These are phyloP conservation scores for Plantago elongata DNA, from an alignment of 257 asterid genomes.

Conservation along the genomic window DNA sequence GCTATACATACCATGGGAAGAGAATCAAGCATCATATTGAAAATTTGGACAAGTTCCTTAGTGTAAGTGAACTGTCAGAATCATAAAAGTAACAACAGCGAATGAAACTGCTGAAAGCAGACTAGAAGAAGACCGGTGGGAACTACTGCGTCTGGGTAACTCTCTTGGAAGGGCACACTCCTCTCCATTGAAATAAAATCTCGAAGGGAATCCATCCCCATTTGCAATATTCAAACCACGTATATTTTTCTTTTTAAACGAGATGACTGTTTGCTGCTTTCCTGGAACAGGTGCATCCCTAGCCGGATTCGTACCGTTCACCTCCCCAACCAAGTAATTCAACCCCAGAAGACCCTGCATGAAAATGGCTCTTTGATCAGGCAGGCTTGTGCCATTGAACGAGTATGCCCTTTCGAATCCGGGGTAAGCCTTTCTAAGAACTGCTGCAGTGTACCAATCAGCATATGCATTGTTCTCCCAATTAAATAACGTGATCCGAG, in stretches of 20 bases:
- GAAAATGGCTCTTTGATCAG: slow-evolving; percentile 40
- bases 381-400: slow-evolving; percentile 59
- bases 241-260: slow-evolving; percentile 56
- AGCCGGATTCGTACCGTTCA: slow-evolving; percentile 64
- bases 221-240: slow-evolving; percentile 26
- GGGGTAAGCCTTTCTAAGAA: slow-evolving; percentile 42
- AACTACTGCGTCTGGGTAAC: slow-evolving; percentile 33
- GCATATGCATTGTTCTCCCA: slow-evolving; percentile 55
- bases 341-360: slow-evolving; percentile 87
- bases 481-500: slow-evolving; percentile 81
- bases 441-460: slow-evolving; percentile 78
- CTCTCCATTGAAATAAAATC: slow-evolving; percentile 76
- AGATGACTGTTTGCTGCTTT: slow-evolving; percentile 80
- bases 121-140: slow-evolving; percentile 17
- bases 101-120: slow-evolving; percentile 32
- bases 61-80: slow-evolving; percentile 32
- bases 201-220: slow-evolving; percentile 92
- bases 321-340: slow-evolving; percentile 69
- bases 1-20: slow-evolving; percentile 8
- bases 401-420: slow-evolving; percentile 75
- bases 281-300: slow-evolving; percentile 77
- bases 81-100: slow-evolving; percentile 35
- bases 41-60: slow-evolving; percentile 22
- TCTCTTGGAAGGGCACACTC: slow-evolving; percentile 72
- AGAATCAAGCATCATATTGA: neutral